These are phyloP conservation scores for sunflower (Helianthus annuus) DNA, from an alignment of 129 eudicot genomes.

Conservation along the genomic window HanXRQr2.0-SUNRISE NC_035441.2:185321811-185322310, in stretches of 20 bases:
- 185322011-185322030: too few species aligned
- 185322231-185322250: slow-evolving; percentile 70
- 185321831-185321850: background rate
- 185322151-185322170: too few species aligned
- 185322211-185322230: too few species aligned
- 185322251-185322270: slow-evolving; percentile 91
- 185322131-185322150: too few species aligned
- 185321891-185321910: slow-evolving; percentile 8
- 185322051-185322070: too few species aligned
- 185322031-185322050: too few species aligned
- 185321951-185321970: background rate
- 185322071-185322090: too few species aligned
- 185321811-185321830: background rate
- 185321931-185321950: background rate
- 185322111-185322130: too few species aligned
- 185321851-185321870: slow-evolving; percentile 6
- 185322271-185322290: slow-evolving; percentile 93
- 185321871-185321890: background rate
- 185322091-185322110: too few species aligned
- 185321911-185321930: background rate
- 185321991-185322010: too few species aligned
- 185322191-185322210: too few species aligned
- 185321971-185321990: background rate
- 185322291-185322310: slow-evolving; percentile 98
- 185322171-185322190: too few species aligned